phyloP scores from a whole-genome alignment of 352 stramenopile species.

The Phytopythium oedochilum region DNA sequence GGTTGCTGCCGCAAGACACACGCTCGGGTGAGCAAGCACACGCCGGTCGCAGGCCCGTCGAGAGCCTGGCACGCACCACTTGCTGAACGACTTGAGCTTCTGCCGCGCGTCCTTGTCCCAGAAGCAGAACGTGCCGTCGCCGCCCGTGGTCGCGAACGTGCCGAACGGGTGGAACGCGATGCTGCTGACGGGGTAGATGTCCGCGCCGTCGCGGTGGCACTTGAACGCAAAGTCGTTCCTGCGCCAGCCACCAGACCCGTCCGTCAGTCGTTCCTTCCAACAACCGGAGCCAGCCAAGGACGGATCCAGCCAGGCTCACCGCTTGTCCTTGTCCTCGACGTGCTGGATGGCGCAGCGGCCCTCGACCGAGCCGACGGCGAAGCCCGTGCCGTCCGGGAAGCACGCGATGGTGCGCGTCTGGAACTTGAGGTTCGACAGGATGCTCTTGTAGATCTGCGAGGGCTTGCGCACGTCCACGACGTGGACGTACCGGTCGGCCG shows the following conservation, averaged over 20 bases:
- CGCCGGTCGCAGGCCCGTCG: neutral
- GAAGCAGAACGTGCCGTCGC: slow-evolving; percentile 96
- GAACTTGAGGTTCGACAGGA: slow-evolving; percentile 83
- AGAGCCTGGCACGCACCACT: slow-evolving; percentile 36
- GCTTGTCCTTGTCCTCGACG: slow-evolving; percentile 80
- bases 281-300: too few species aligned
- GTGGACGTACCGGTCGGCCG: slow-evolving; percentile 87
- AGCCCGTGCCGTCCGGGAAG: slow-evolving; percentile 87
- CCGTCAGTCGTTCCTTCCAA: too few species aligned
- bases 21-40: neutral
- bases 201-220: slow-evolving; percentile 82
- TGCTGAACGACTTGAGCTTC: slow-evolving; percentile 91
- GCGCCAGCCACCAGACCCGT: too few species aligned
- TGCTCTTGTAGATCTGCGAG: slow-evolving; percentile 85
- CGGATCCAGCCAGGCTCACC: slow-evolving; percentile 16
- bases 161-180: slow-evolving; percentile 91
- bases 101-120: slow-evolving; percentile 98
- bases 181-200: slow-evolving; percentile 89
- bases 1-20: slow-evolving; percentile 46
- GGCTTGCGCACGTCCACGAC: slow-evolving; percentile 85
- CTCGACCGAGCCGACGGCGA: slow-evolving; percentile 90
- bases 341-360: slow-evolving; percentile 89
- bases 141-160: slow-evolving; percentile 95
- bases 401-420: slow-evolving; percentile 86
- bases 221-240: slow-evolving; percentile 91